Conservation (phyloP, 2,329 filamentous ascomycete species). For the Epichloe brachyelytri region DNA sequence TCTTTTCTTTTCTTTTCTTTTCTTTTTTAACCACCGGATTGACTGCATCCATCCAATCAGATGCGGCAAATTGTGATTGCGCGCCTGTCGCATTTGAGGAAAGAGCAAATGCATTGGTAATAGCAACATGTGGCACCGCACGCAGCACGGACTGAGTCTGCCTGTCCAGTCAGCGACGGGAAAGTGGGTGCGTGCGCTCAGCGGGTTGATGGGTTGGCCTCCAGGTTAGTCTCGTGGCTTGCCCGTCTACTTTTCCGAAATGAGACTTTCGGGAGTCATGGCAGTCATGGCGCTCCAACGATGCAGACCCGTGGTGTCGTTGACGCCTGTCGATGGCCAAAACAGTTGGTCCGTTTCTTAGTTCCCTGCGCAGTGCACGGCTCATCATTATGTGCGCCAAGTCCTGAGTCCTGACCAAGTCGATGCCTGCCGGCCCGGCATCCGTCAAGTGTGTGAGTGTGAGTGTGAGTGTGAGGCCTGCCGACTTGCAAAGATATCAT, state of each 20-base stretch:
- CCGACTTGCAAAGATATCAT: not conserved
- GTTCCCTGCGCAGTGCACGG: not conserved
- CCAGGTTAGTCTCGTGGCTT: not conserved
- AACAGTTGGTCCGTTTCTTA: not conserved
- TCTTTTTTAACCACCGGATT: too few species aligned
- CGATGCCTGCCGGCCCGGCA: not conserved
- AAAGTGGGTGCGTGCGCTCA: not conserved
- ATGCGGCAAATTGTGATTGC: too few species aligned
- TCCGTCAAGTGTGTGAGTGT: not conserved
- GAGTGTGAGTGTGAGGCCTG: too few species aligned
- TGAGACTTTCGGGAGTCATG: not conserved
- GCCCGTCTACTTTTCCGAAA: not conserved
- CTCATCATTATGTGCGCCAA: not conserved
- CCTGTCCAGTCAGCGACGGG: not conserved
- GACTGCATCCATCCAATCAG: too few species aligned
- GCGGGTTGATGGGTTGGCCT: too few species aligned
- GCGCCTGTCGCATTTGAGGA: too few species aligned
- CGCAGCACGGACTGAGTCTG: too few species aligned
- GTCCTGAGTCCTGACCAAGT: not conserved
- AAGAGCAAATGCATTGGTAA: too few species aligned
- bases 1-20: too few species aligned
- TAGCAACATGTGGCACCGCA: too few species aligned
- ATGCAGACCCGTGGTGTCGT: not conserved
- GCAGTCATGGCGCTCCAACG: not conserved
- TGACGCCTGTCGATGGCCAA: not conserved